phyloP scores from a whole-genome alignment of 345 rosid species.

The Carallia pectinifolia region DNA sequence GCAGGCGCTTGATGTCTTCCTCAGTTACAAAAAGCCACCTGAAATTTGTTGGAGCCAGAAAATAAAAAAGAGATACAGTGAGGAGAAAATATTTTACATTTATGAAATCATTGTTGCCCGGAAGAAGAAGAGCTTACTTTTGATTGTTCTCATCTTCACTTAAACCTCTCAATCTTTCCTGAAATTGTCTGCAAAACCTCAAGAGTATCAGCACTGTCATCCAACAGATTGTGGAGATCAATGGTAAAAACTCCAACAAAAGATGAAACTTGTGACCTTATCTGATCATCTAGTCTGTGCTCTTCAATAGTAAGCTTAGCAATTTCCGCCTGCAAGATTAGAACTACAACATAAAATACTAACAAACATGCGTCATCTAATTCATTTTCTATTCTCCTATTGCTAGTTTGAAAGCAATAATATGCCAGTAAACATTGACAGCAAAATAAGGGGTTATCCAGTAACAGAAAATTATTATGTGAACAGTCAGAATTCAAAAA shows the following conservation, averaged over 20 bases:
- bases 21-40: constrained; percentile 94
- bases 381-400: too few relatives aligned
- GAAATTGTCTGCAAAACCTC: constrained; percentile 63
- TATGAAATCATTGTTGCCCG: not conserved
- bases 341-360: constrained; percentile 14
- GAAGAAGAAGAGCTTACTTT: constrained; percentile 44
- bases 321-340: constrained; percentile 65
- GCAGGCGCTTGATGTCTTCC: constrained; percentile 82
- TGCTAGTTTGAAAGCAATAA: too few relatives aligned
- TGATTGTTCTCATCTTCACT: constrained; percentile 80
- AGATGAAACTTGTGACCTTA: constrained; percentile 55
- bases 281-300: constrained; percentile 63
- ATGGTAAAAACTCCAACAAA: constrained; percentile 16
- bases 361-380: too few relatives aligned
- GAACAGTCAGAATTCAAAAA: too few relatives aligned
- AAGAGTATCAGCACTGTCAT: constrained; percentile 34
- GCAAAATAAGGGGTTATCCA: too few relatives aligned
- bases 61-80: constrained; percentile 10
- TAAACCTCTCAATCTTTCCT: constrained; percentile 66
- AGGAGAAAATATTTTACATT: not conserved
- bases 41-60: constrained; percentile 22
- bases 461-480: too few relatives aligned
- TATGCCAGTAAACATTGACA: too few relatives aligned
- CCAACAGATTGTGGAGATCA: constrained; percentile 20
- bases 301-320: constrained; percentile 72